phyloP scores from a whole-genome alignment of 2,329 filamentous ascomycete genomes.

The Colletotrichum kahawae region DNA sequence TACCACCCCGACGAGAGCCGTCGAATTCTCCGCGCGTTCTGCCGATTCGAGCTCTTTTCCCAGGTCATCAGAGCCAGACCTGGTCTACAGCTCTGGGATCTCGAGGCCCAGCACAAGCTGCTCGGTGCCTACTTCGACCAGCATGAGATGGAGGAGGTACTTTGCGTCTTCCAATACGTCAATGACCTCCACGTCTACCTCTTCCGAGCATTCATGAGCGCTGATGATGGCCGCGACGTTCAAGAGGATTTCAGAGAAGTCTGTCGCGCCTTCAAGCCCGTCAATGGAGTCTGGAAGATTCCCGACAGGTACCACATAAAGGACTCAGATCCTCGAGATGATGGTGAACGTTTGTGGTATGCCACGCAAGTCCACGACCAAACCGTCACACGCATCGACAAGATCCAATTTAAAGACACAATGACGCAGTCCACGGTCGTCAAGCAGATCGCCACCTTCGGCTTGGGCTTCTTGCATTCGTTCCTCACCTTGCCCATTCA shows the following conservation, averaged over 20 bases:
- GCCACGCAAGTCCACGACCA: background rate
- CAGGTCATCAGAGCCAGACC: background rate
- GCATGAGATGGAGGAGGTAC: conserved; percentile 2
- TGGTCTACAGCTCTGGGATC: background rate
- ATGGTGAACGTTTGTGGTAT: background rate
- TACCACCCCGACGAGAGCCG: background rate
- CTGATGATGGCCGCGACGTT: background rate
- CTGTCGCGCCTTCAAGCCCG: background rate
- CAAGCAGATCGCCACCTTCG: conserved; percentile 1
- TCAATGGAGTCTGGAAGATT: background rate
- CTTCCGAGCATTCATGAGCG: background rate
- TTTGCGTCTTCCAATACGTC: background rate
- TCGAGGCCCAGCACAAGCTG: background rate
- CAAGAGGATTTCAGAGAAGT: background rate
- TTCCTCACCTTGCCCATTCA: background rate
- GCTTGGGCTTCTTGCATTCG: background rate
- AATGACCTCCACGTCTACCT: background rate
- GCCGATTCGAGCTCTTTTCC: background rate
- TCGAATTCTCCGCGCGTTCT: background rate
- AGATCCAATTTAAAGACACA: background rate
- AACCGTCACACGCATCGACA: background rate
- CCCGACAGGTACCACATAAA: background rate
- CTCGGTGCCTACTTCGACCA: background rate
- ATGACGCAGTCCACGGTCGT: background rate
- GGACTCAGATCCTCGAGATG: background rate